Conservation (phyloP, 306 rosid species). For the Quercus agrifolia region DNA sequence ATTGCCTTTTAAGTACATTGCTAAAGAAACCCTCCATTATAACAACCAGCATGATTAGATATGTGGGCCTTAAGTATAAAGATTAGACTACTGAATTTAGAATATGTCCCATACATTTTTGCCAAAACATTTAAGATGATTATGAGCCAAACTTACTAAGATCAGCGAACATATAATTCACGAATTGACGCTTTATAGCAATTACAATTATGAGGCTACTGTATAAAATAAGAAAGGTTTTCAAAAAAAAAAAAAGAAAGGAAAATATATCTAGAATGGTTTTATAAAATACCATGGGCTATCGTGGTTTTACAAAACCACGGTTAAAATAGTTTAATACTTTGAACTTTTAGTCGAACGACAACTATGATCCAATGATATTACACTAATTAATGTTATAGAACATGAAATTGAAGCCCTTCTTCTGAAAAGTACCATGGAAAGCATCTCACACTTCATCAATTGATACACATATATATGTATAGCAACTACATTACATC, state of each 20-base stretch:
- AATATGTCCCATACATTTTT: neutral
- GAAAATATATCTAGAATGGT: neutral
- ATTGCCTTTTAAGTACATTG: slow-evolving; percentile 40
- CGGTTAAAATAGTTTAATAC: no score
- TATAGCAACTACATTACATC: no score
- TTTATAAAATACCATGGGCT: no score
- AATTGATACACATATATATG: no score
- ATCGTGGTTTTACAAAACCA: no score
- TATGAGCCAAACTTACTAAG: slow-evolving; percentile 15
- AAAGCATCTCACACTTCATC: no score
- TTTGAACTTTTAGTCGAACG: no score
- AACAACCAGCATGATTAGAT: slow-evolving; percentile 93
- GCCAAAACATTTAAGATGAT: slow-evolving; percentile 1
- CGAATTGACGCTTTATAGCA: neutral
- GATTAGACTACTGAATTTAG: neutral
- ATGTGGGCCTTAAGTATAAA: slow-evolving; percentile 52
- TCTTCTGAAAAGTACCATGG: neutral
- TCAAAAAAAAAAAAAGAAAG: neutral
- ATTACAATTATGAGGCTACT: neutral
- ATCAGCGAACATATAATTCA: slow-evolving; percentile 1
- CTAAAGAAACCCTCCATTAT: slow-evolving; percentile 54
- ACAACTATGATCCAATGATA: no score
- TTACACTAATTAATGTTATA: neutral
- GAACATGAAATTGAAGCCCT: neutral
- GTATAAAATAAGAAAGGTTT: no score